Evolutionary conservation across 768 basidiomycete genomes (phyloP), one percentile per base, ranked within the genome.

Genomic region (Lentinus brumalis): DNA sequence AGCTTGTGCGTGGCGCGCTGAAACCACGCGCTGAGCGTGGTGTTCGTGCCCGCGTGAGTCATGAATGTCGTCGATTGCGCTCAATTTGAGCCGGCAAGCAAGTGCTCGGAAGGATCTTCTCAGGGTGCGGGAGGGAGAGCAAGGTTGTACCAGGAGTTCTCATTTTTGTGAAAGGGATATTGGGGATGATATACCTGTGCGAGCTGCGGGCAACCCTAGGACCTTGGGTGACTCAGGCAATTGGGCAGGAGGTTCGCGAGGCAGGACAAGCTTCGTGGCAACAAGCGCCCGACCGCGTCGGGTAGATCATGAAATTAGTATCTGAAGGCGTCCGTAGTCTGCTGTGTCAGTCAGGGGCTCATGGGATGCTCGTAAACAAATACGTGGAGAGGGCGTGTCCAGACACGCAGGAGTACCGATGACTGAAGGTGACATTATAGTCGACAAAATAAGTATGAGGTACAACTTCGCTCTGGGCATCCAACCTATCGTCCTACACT

Each of bases 401-500:
- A 14, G 42, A 44, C 35, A 44, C 16, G 40, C 4, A 45, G 11
- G 51, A 49, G 26, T 12, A 49, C 44, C 32, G 32, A 47, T 29
- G 51, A 40, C 47, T 46, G 10, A 55, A 29, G 6, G 54, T 55
- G 50, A 51, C 55, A 63, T 64, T 64, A 64, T 54, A 40, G 41
- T 38, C 35, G 51, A 62, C 59, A 63, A 64, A 56, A 52, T 66
- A 64, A 58, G 50, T 66, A 60, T 67, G 66, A 62, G 57, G 60
- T 67, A 67, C 66, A 67, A 53, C 54, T 50, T 58, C 53, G 47
- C 50, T 60, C 50, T 50, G 49, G 39, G 55, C 53, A 35, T 47
- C 51, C 52, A 42, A 44, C 42, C 14, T 40, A 50, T 57, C 60
- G 49, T 61, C 64, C 57, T 61, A 57, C 55, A 59, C 46, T 56